Evolutionary conservation across 202 grass and related monocot species (phyloP).

Genomic region (Setaria italica): DNA sequence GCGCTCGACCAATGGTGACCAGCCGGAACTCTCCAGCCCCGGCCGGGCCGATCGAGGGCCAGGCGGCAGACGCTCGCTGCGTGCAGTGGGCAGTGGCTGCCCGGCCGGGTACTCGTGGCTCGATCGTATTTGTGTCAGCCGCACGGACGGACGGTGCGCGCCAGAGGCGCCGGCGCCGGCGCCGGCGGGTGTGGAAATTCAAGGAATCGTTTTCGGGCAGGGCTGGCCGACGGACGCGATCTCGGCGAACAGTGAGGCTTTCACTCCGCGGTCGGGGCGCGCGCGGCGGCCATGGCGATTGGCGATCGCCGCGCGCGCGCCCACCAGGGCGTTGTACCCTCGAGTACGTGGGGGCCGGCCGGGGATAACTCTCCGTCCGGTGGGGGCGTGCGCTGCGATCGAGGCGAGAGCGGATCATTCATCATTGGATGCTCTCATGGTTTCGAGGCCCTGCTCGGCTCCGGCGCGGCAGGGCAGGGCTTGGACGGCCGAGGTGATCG

Average conservation of each 20-base stretch:
- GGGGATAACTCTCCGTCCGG: background rate
- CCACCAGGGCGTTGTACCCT: no score
- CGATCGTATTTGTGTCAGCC: background rate
- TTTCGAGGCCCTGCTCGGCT: background rate
- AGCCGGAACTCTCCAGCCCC: no score
- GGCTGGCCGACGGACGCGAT: background rate
- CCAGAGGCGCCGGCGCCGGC: background rate
- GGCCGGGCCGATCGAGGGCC: no score
- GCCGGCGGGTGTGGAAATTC: background rate
- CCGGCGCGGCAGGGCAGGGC: background rate
- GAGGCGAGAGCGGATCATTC: background rate
- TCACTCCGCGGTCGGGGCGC: slow-evolving; percentile 9
- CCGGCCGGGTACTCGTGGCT: background rate
- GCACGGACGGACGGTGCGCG: background rate
- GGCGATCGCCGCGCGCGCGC: no score
- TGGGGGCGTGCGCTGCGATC: background rate
- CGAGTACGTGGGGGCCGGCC: no score
- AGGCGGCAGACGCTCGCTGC: no score
- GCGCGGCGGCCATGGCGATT: background rate
- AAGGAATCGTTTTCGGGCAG: background rate
- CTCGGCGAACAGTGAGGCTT: background rate
- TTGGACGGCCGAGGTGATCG: background rate
- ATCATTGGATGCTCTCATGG: slow-evolving; percentile 2
- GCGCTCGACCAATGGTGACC: no score
- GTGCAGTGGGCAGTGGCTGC: background rate